A percentile compares a stretch with the other conserved stretches of the same genome.
Conservation (phyloP, 2,329 filamentous ascomycete genomes). For the Sclerotinia borealis region DNA sequence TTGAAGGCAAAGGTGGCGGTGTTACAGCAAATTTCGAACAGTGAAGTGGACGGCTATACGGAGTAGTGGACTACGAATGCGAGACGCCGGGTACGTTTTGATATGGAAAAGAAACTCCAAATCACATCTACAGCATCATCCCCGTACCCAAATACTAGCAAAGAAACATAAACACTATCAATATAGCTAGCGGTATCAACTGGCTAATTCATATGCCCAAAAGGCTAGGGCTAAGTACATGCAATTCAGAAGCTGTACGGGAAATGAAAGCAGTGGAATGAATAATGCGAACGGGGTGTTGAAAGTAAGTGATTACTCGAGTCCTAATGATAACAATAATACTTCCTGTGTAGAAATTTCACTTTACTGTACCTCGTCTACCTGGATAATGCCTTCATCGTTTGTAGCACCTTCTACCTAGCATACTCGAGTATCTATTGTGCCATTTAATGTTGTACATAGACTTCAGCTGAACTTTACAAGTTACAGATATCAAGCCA, state of each 20-base stretch:
- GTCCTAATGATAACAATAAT: background rate
- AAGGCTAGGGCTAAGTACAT: background rate
- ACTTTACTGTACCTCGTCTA: background rate
- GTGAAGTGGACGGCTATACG: background rate
- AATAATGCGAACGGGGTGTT: background rate
- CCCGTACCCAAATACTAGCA: background rate
- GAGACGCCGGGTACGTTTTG: background rate
- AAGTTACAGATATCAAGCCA: conserved; percentile 1
- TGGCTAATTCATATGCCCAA: background rate
- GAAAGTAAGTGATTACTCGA: background rate
- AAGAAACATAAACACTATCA: background rate
- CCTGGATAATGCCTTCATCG: background rate
- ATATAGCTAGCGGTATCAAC: background rate
- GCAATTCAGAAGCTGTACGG: background rate
- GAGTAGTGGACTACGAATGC: background rate
- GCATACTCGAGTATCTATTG: background rate
- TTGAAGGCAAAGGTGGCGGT: too few relatives aligned
- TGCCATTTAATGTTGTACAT: conserved; percentile 2
- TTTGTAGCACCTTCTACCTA: background rate
- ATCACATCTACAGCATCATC: background rate
- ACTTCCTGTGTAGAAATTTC: background rate
- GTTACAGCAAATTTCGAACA: background rate
- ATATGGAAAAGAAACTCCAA: background rate
- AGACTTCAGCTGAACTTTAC: background rate
- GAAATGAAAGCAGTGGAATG: background rate